phyloP scores from a whole-genome alignment of 345 rosid genomes.

The Moricandia arvensis region DNA sequence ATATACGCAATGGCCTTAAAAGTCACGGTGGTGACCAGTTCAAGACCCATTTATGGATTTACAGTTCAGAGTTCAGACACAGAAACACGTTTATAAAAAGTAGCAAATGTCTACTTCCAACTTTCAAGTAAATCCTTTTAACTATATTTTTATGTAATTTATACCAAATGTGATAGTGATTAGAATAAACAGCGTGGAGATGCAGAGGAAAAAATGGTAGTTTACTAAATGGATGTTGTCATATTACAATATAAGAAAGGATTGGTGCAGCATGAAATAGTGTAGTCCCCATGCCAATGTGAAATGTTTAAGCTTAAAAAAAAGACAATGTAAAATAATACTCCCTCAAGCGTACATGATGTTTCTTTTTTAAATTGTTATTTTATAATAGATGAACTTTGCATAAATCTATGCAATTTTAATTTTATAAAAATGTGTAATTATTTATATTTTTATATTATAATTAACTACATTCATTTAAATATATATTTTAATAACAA shows the following conservation, averaged over 20 bases:
- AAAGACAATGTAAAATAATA: not conserved
- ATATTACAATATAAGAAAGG: not conserved
- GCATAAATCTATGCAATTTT: no score
- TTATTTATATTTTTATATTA: no score
- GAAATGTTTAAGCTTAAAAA: not conserved
- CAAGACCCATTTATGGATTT: slow-evolving; percentile 11
- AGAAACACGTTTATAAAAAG: not conserved
- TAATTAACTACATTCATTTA: no score
- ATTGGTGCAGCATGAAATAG: not conserved
- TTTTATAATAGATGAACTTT: no score
- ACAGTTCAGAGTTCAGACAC: slow-evolving; percentile 19
- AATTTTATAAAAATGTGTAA: no score
- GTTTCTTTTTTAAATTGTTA: no score
- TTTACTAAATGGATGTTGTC: not conserved
- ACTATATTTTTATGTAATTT: not conserved
- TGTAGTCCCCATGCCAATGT: not conserved
- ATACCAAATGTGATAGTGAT: not conserved
- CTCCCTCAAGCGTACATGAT: no score
- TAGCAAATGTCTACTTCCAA: not conserved
- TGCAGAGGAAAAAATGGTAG: not conserved
- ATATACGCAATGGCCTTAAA: slow-evolving; percentile 21
- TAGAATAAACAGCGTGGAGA: not conserved
- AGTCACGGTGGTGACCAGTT: slow-evolving; percentile 20
- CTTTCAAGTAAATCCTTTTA: not conserved
- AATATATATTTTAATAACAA: no score